Conservation (phyloP, 106 monocot species). For the Apostasia ramifera region DNA sequence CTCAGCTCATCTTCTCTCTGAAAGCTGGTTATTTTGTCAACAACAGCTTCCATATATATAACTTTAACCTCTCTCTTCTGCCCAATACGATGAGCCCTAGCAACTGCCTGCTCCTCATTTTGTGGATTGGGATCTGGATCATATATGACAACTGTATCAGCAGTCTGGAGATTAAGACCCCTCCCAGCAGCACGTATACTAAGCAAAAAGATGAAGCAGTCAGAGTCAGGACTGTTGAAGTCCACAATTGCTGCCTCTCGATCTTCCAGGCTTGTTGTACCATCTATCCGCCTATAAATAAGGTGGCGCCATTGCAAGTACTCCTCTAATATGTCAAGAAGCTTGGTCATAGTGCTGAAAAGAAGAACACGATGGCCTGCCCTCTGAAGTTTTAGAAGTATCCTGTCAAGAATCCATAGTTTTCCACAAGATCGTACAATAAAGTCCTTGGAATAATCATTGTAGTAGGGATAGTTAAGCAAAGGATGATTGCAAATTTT, state of each 20-base stretch:
- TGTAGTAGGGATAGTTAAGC: slow-evolving; percentile 79
- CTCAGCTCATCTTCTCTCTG: slow-evolving; percentile 93
- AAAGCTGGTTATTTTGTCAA: slow-evolving; percentile 85
- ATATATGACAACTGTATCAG: slow-evolving; percentile 96
- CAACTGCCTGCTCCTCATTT: slow-evolving; percentile 98
- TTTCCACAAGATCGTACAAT: slow-evolving; percentile 91
- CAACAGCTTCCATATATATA: slow-evolving; percentile 95
- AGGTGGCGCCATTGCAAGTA: slow-evolving; percentile 90
- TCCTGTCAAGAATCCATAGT: slow-evolving; percentile 91
- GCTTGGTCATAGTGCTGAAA: slow-evolving; percentile 98
- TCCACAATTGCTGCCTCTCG: slow-evolving; percentile 92
- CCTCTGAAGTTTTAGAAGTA: slow-evolving; percentile 94
- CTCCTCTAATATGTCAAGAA: slow-evolving; percentile 94
- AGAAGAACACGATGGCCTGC: slow-evolving; percentile 94
- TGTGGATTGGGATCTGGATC: slow-evolving; percentile 99
- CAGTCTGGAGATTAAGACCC: slow-evolving; percentile 94
- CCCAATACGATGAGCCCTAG: slow-evolving; percentile 96
- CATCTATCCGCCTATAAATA: slow-evolving; percentile 86
- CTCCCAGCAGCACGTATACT: slow-evolving; percentile 99
- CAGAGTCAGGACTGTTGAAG: slow-evolving; percentile 71
- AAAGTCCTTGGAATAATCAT: slow-evolving; percentile 71
- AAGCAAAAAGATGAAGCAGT: slow-evolving; percentile 94
- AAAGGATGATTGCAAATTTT: slow-evolving; percentile 96
- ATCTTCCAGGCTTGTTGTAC: slow-evolving; percentile 88
- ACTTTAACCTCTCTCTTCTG: slow-evolving; percentile 94